Evolutionary conservation across 2,329 filamentous ascomycete species (phyloP).

Genomic region (Colletotrichum tamarilloi): DNA sequence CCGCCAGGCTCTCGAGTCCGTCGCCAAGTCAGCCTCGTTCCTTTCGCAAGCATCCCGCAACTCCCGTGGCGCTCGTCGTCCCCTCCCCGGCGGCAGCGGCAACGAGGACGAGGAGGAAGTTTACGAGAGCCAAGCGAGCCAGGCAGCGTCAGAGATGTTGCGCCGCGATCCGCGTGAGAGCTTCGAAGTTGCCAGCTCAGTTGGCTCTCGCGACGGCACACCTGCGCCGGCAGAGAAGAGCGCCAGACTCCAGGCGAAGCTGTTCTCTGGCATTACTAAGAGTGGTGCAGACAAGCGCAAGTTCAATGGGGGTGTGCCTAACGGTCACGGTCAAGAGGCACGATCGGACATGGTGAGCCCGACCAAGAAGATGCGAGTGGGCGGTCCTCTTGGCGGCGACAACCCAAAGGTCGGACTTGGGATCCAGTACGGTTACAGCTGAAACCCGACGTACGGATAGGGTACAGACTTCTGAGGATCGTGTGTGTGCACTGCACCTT

Average conservation of each 20-base stretch:
- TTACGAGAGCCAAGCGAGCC: constrained; percentile 80
- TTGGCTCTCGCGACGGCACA: constrained; percentile 55
- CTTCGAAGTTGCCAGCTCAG: constrained; percentile 60
- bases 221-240: constrained; percentile 58
- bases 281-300: constrained; percentile 63
- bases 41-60: constrained; percentile 45
- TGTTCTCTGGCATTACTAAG: constrained; percentile 59
- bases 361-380: constrained; percentile 62
- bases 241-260: constrained; percentile 61
- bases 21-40: constrained; percentile 57
- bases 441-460: neutral
- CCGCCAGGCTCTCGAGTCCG: constrained; percentile 63
- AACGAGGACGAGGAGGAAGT: constrained; percentile 70
- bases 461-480: too few relatives aligned
- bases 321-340: constrained; percentile 43
- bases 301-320: constrained; percentile 49
- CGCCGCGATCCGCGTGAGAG: constrained; percentile 67
- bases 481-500: neutral
- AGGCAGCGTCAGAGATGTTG: constrained; percentile 80
- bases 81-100: constrained; percentile 38
- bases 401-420: constrained; percentile 60
- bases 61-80: constrained; percentile 29
- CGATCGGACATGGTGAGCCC: constrained; percentile 55
- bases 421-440: constrained; percentile 57
- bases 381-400: constrained; percentile 49